phyloP scores from a whole-genome alignment of 108 stramenopile genomes.

The Phaeodactylum tricornutum region DNA sequence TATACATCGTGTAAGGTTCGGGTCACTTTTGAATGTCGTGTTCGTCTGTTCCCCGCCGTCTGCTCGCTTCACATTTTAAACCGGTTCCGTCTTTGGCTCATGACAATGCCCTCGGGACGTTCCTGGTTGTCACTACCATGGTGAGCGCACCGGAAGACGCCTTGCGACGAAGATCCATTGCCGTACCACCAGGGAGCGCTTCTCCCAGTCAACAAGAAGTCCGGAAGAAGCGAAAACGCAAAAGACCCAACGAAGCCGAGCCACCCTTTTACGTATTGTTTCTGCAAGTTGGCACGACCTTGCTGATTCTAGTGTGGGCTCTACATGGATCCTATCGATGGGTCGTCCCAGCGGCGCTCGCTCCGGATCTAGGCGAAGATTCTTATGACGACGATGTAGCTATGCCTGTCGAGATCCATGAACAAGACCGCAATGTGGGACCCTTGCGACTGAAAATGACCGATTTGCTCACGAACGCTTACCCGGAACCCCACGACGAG shows the following conservation, averaged over 20 bases:
- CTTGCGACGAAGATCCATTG: no score
- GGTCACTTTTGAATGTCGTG: no score
- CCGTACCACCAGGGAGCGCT: no score
- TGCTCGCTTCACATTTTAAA: no score
- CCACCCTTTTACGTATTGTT: constrained; percentile 17
- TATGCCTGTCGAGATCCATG: constrained; percentile 1
- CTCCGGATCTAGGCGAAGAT: background rate
- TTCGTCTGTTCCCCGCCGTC: no score
- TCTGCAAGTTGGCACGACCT: constrained; percentile 14
- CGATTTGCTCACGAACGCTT: background rate
- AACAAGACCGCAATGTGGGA: background rate
- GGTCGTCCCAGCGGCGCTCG: background rate
- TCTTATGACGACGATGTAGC: constrained; percentile 1
- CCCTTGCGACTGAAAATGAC: background rate
- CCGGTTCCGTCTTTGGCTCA: no score
- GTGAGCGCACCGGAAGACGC: no score
- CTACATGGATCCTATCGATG: constrained; percentile 7
- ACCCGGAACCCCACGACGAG: background rate
- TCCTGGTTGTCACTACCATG: no score
- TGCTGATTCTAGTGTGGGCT: constrained; percentile 8
- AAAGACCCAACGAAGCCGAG: constrained; percentile 5
- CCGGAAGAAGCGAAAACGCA: constrained; percentile 6
- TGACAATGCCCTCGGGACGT: no score
- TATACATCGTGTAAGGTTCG: no score
- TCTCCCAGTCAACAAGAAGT: no score